Evolutionary conservation across 129 eudicot species (phyloP), one percentile per base, ranked within the genome.

Genomic region (Flaveria robusta): DNA sequence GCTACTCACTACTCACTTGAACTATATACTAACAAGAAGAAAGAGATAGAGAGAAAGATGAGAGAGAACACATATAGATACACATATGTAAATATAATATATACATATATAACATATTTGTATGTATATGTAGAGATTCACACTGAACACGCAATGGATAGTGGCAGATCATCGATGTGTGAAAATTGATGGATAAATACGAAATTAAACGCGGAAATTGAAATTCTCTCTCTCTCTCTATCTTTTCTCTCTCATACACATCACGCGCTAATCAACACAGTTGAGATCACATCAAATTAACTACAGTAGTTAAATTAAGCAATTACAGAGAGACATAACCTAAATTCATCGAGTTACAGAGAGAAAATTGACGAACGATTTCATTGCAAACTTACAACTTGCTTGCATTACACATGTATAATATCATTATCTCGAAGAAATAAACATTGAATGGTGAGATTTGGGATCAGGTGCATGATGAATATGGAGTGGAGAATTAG

Each of bases 141-240:
- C 77, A 45, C 82, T 75, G 85, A 52, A 80, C 74, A 74, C 75
- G 79, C 79, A 80, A 80, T 27, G 68, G 83, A 27, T 58, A 42
- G 70, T 74, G 75, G 42, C 83, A 80, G 83, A 74, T 50, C 47
- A 70, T 78, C 42, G 64, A 69, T 45, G 46, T 79, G 77, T 62
- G 29, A 79, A 79, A 58, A 31, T 31, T 63, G 22, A 29, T 15
- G 68, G 68, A 29, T 63, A 63, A 63, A 63, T 63, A 70, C 52
- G 18, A 26, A 55, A 67, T 43, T 55, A 69, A 69, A 77, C 74
- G 75, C 74, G 75, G 59, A 75, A 75, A 77, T 27, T 15, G 39
- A 49, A 70, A 45, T 70, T 66, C 69, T 54, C 68, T 50, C n/a
- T 65, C 41, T 47, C 54, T 37, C 14, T 23, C 16, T 23, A 9